A percentile compares a stretch with the other conserved stretches of the same genome.
Conservation (phyloP, 768 basidiomycete species). For the Tylopilus felleus region DNA sequence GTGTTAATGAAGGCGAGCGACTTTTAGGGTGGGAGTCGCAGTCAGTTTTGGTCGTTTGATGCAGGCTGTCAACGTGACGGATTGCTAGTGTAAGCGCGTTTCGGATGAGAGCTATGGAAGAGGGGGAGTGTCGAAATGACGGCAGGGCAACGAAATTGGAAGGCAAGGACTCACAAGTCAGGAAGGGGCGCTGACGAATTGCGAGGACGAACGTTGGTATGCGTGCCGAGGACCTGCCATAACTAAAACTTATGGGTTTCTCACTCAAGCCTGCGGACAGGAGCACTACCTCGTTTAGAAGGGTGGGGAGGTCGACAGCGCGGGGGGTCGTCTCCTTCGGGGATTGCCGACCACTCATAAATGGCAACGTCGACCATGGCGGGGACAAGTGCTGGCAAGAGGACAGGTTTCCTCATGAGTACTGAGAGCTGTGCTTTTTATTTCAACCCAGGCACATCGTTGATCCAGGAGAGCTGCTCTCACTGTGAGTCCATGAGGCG, state of each 20-base stretch:
- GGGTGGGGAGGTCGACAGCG: conserved; percentile 4
- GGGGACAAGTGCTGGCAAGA: not conserved
- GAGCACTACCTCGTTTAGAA: conserved; percentile 7
- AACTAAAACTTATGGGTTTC: conserved; percentile 3
- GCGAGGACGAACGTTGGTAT: conserved; percentile 26
- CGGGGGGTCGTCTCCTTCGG: conserved; percentile 13
- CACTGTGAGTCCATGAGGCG: conserved; percentile 3
- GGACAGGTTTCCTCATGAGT: not conserved
- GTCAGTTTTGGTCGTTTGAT: conserved; percentile 1
- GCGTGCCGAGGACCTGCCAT: conserved; percentile 20
- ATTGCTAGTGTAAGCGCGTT: conserved; percentile 6
- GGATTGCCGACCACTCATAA: conserved; percentile 12
- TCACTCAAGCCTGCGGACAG: conserved; percentile 9
- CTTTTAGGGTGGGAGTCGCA: not conserved
- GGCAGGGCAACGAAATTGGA: conserved; percentile 17
- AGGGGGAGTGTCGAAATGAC: conserved; percentile 10
- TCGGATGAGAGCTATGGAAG: not conserved
- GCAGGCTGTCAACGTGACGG: conserved; percentile 1
- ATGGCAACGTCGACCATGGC: not conserved
- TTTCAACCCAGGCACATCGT: conserved; percentile 16
- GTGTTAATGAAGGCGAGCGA: not conserved
- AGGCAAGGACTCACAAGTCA: conserved; percentile 7
- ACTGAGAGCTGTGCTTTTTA: conserved; percentile 10
- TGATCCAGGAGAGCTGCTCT: conserved; percentile 4
- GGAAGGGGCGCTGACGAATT: conserved; percentile 22